phyloP scores from a whole-genome alignment of 495 filamentous ascomycete species.

The Hyaloscypha hepaticicola region DNA sequence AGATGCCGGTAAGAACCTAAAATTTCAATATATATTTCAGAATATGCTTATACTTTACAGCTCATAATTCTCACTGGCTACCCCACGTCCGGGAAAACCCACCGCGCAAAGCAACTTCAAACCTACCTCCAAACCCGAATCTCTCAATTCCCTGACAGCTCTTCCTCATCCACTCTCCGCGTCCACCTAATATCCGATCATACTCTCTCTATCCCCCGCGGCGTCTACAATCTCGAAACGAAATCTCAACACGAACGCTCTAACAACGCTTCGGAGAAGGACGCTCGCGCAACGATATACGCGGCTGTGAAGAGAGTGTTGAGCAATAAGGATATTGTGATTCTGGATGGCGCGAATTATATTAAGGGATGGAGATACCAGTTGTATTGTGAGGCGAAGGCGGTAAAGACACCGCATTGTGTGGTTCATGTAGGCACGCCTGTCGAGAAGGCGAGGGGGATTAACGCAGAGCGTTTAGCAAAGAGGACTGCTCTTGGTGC shows the following conservation, averaged over 20 bases:
- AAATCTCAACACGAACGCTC: constrained; percentile 49
- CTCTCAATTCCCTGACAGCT: constrained; percentile 32
- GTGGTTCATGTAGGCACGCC: constrained; percentile 84
- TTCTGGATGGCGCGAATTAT: constrained; percentile 90
- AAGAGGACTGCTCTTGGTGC: constrained; percentile 19
- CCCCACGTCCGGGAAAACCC: constrained; percentile 89
- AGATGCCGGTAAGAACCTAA: constrained; percentile 1
- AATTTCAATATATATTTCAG: not conserved
- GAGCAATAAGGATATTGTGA: constrained; percentile 75
- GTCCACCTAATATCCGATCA: constrained; percentile 71
- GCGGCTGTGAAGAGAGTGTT: constrained; percentile 83
- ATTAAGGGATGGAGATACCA: constrained; percentile 98
- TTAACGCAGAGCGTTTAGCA: constrained; percentile 51
- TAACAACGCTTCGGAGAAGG: constrained; percentile 74
- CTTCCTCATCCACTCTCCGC: constrained; percentile 44
- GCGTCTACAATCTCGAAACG: constrained; percentile 59
- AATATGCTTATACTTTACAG: constrained; percentile 42
- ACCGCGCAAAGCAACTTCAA: constrained; percentile 77
- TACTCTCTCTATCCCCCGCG: constrained; percentile 58
- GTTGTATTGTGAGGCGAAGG: constrained; percentile 92
- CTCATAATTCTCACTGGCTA: constrained; percentile 91
- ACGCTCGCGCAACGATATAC: constrained; percentile 82
- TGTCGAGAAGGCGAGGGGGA: constrained; percentile 61
- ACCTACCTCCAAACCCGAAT: constrained; percentile 61
- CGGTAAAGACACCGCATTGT: constrained; percentile 75